Base-by-base conservation (phyloP, 306 rosid genomes). In the Prunus salicina region DNA sequence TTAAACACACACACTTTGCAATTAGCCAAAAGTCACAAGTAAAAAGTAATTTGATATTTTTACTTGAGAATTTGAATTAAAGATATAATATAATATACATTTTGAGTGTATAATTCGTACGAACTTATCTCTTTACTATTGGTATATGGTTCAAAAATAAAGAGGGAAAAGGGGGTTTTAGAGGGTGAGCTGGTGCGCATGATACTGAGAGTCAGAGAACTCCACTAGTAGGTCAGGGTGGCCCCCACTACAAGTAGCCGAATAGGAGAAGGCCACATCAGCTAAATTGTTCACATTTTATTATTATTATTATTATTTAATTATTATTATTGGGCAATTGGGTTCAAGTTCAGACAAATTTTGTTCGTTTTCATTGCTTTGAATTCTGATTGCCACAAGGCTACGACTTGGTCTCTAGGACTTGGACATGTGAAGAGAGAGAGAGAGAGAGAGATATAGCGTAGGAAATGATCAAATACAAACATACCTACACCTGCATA, bases 151-250 rank as follows among this genome's bases (percentile, higher is more conserved):
- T 62, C 13, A 62, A 71, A n/a, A 56, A 50, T 62, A 61, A 32
- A 41, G 11, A 74, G 57, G 25, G 25, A 32, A 74, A 64, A 22
- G 12, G 20, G n/a, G 12, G 4, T 11, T 32, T 11, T 49, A 75
- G 41, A 1, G n/a, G 12, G 69, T 88, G 89, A 93, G 98, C 97
- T 93, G 98, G 92, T 84, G 73, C 85, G 89, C 97, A 88, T 85
- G 88, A 88, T 77, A 79, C 2, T 9, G 49, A 34, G 3, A 6
- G 90, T 20, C 55, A 79, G 77, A 73, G 74, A 80, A 82, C 84
- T 79, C 84, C 95, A 81, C 92, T 27, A 76, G 63, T 3, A 1
- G 69, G 49, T 19, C 15, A 34, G 2, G 3, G 25, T 25, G 25
- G 14, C 8, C 69, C 22, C 69, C 14, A 64, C 69, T 34, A 3